Evolutionary conservation across 106 monocot species (phyloP), one percentile per base, ranked within the genome.

Genomic region (Dactylorhiza incarnata): DNA sequence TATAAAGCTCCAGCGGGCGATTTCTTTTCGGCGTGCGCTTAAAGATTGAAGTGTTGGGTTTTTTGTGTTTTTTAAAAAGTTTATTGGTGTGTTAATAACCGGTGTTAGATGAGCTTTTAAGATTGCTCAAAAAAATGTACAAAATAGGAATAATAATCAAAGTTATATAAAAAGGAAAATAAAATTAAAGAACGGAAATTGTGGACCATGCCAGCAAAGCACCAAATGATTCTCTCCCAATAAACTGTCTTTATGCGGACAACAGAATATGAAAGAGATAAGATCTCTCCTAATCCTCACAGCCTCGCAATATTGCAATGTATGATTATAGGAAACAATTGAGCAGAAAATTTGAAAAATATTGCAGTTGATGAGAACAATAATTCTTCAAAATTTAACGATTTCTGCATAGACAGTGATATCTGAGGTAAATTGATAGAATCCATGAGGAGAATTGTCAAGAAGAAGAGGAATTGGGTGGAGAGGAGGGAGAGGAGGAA

Each of bases 281-380:
- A 5, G 11, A 6, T 54, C n/a, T 6, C 5, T 54, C 1, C n/a
- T 14, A 54, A 14, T 54, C 4, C 22, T 6, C 22, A n/a, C 9
- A 8, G 22, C 22, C 20, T 7, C 9, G 2, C 6, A 59, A 9
- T 22, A 59, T 7, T 7, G 7, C 3, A 54, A 22, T 59, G n/a
- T 1, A 6, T 20, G 20, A 56, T 4, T 20, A 20, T 20, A 20
- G 22, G 6, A 19, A 17, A 6, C 19, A 37, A 37, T 37, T 37
- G 37, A 52, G 65, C 65, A 65, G 11, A 65, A 65, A 65, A 11
- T 52, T 15, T 6, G 68, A 5, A 69, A 69, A 69, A 17, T 44
- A 69, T 46, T 69, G 45, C 69, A 69, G n/a, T 69, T 69, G 69
- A 69, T 16, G 69, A 69, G 17, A 69, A 46, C 16, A 45, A 45